phyloP scores from a whole-genome alignment of 2,329 filamentous ascomycete genomes.

The Nigrospora sphaerica region DNA sequence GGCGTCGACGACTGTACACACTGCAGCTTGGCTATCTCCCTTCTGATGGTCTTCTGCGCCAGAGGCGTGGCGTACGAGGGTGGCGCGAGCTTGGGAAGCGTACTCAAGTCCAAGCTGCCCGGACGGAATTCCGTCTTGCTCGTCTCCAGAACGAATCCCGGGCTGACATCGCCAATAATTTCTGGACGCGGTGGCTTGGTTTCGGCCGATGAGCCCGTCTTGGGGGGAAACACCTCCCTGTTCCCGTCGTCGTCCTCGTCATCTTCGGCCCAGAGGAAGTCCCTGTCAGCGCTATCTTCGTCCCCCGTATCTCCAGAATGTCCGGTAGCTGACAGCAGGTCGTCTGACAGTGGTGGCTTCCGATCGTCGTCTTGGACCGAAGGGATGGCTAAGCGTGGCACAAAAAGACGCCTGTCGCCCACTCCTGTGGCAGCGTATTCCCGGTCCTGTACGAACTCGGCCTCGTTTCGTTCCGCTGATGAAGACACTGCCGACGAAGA shows the following conservation, averaged over 20 bases:
- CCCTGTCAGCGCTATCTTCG: constrained; percentile 31
- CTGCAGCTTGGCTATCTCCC: constrained; percentile 57
- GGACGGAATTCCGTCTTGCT: constrained; percentile 50
- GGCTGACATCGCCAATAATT: background rate
- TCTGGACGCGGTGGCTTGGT: too few species aligned
- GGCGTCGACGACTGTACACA: constrained; percentile 55
- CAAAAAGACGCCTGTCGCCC: too few species aligned
- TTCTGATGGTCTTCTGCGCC: constrained; percentile 56
- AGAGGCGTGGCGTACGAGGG: constrained; percentile 57
- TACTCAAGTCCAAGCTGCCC: constrained; percentile 53
- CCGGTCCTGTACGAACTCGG: too few species aligned
- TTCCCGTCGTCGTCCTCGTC: constrained; percentile 11
- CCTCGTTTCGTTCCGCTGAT: too few species aligned
- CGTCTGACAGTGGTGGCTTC: too few species aligned
- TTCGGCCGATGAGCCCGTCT: background rate
- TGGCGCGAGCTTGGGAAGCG: constrained; percentile 56
- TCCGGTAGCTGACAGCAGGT: constrained; percentile 10
- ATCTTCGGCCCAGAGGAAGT: constrained; percentile 28
- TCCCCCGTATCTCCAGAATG: constrained; percentile 31
- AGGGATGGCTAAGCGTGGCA: too few species aligned
- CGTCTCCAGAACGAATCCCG: constrained; percentile 4
- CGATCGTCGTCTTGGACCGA: too few species aligned
- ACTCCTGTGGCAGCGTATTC: too few species aligned
- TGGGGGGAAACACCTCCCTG: too few species aligned
- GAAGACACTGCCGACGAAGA: too few species aligned